These are phyloP conservation scores for Penicillium coffeae DNA, from an alignment of 495 filamentous ascomycete genomes.

Conservation along the genomic window DNA sequence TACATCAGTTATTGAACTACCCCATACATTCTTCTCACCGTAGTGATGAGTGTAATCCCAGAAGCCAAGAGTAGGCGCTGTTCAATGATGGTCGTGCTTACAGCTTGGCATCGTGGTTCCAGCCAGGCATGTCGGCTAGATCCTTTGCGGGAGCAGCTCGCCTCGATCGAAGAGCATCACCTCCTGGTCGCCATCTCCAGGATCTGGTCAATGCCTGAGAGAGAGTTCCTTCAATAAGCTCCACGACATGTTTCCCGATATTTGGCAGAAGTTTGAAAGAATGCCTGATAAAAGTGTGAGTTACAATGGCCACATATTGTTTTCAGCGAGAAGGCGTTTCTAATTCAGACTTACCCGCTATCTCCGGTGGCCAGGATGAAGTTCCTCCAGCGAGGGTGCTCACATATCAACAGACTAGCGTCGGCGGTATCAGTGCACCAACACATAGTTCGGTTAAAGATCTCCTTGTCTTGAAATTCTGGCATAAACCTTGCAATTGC, in stretches of 20 bases:
- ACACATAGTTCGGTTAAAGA: constrained; percentile 44
- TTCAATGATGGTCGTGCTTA: too few species aligned
- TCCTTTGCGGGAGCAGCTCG: constrained; percentile 16
- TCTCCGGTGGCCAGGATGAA: constrained; percentile 20
- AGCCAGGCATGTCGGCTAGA: constrained; percentile 19
- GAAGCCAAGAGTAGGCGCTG: too few species aligned
- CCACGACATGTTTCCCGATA: constrained; percentile 19
- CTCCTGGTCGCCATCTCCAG: constrained; percentile 20
- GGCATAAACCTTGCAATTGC: constrained; percentile 44
- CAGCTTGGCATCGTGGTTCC: constrained; percentile 17
- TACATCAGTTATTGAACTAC: too few species aligned
- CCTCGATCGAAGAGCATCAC: constrained; percentile 16
- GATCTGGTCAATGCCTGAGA: constrained; percentile 9
- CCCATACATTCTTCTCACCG: too few species aligned
- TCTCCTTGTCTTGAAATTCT: constrained; percentile 34
- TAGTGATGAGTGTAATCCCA: too few species aligned
- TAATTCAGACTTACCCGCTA: constrained; percentile 14
- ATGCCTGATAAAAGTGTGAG: constrained; percentile 2
- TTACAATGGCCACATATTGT: neutral
- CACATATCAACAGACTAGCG: constrained; percentile 40
- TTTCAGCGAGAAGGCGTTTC: neutral
- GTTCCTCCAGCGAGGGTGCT: constrained; percentile 26
- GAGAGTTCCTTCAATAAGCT: constrained; percentile 13
- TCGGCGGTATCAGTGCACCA: constrained; percentile 51
- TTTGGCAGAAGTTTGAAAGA: constrained; percentile 19